phyloP scores from a whole-genome alignment of 331 rosid species.

The Phaseolus coccineus region DNA sequence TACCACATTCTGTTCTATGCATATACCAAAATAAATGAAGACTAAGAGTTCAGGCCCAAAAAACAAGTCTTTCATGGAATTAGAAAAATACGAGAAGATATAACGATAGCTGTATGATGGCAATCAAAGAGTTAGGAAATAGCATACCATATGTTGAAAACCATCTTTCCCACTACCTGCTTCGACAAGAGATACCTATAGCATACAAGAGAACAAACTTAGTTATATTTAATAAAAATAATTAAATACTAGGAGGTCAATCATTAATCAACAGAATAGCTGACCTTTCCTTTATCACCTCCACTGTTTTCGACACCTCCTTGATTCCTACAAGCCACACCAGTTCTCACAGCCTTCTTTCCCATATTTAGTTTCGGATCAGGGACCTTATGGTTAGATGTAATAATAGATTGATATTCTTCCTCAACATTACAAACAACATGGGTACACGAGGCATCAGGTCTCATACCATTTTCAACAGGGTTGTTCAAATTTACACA shows the following conservation, averaged over 20 bases:
- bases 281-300: slow-evolving; percentile 72
- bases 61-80: slow-evolving; percentile 5
- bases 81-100: slow-evolving; percentile 7
- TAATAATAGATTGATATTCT: slow-evolving; percentile 56
- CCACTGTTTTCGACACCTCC: slow-evolving; percentile 52
- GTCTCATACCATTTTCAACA: slow-evolving; percentile 60
- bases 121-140: slow-evolving; percentile 26
- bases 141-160: slow-evolving; percentile 71
- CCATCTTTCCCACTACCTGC: slow-evolving; percentile 57
- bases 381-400: slow-evolving; percentile 48
- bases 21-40: slow-evolving; percentile 15
- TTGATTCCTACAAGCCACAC: slow-evolving; percentile 56
- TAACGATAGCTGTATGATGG: slow-evolving; percentile 2
- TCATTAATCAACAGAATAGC: slow-evolving; percentile 35
- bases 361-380: slow-evolving; percentile 54
- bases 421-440: slow-evolving; percentile 58
- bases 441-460: slow-evolving; percentile 48
- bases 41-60: slow-evolving; percentile 5
- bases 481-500: slow-evolving; percentile 63
- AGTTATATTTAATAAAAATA: not conserved
- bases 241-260: slow-evolving; percentile 32
- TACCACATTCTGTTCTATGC: not conserved
- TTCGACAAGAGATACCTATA: slow-evolving; percentile 65
- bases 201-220: slow-evolving; percentile 39
- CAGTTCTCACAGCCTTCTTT: slow-evolving; percentile 54